Base-by-base conservation (phyloP, 148 eudicot genomes). In the Chenopodium quinoa region DNA sequence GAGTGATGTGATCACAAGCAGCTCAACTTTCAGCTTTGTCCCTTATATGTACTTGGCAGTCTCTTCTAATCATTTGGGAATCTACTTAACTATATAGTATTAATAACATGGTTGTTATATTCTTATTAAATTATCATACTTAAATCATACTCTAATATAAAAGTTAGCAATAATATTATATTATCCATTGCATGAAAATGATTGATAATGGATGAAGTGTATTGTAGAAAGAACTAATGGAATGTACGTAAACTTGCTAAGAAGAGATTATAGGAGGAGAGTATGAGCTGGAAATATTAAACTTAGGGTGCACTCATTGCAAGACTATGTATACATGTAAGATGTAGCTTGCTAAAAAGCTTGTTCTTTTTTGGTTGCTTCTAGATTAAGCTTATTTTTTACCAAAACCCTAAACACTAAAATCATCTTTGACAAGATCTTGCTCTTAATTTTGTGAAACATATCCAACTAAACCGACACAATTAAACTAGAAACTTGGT, bases 221-320 rank as follows among this genome's bases (percentile, higher is more conserved):
- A 75, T 73, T 52, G 78, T n/a, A 17, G 79, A 78, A 17, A 56
- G 22, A 56, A 56, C 40, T 44, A 27, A 78, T 34, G 12, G 76
- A 79, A 75, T 79, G 54, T 23, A 44, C 69, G 58, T 77, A 67
- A 79, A 69, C 62, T 71, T 80, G 66, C 7, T 19, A 71, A 37
- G 23, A 40, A 71, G 81, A 66, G 65, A 52, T 40, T 16, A 69
- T 25, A 40, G 23, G 67, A 54, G 54, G 71, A 65, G 44, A 77
- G 14, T 63, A 77, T 84, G 78, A 84, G 84, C 83, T 84, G 84
- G 84, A 81, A 81, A 50, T 11, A 11, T 80, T 23, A 29, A 77
- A 81, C 86, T 77, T 84, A 9, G 34, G 84, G 86, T 84, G 17
- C 74, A 84, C 86, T 81, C 81, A 76, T 84, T 1, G 23, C 46